A percentile compares a stretch with the other conserved stretches of the same genome.
Evolutionary conservation across 1,139 yeast species (phyloP).

Genomic region (Keqinozyma sinolaborantium): DNA sequence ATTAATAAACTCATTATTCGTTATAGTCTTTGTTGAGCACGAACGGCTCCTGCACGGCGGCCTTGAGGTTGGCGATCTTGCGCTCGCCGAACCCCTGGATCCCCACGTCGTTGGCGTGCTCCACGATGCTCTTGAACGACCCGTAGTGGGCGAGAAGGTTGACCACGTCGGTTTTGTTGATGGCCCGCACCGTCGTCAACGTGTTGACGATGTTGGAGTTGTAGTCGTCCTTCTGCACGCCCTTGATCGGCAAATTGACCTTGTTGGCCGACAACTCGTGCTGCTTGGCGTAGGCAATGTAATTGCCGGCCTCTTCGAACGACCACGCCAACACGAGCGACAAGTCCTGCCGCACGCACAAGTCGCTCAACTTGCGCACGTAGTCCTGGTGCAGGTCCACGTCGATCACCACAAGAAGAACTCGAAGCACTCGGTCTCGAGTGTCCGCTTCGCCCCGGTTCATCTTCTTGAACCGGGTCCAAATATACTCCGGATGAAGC

Average conservation of each 20-base stretch:
- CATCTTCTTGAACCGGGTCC: constrained; percentile 59
- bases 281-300: constrained; percentile 52
- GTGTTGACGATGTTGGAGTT: constrained; percentile 49
- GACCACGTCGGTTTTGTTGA: constrained; percentile 59
- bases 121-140: constrained; percentile 46
- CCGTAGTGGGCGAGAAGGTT: constrained; percentile 53
- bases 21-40: constrained; percentile 35
- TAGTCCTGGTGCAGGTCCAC: constrained; percentile 71
- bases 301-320: constrained; percentile 82
- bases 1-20: constrained; percentile 1
- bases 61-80: constrained; percentile 42
- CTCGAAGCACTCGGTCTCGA: constrained; percentile 46
- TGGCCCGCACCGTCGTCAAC: constrained; percentile 48
- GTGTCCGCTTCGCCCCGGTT: constrained; percentile 26
- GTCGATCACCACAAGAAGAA: constrained; percentile 74
- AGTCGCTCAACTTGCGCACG: constrained; percentile 63
- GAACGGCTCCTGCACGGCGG: constrained; percentile 52
- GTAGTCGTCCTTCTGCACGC: constrained; percentile 41
- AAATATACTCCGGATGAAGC: constrained; percentile 83
- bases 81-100: constrained; percentile 56
- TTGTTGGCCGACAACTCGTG: constrained; percentile 35
- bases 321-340: constrained; percentile 78
- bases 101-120: constrained; percentile 23
- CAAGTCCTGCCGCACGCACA: constrained; percentile 68
- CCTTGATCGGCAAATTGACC: constrained; percentile 32